Evolutionary conservation across 352 stramenopile genomes (phyloP).

Genomic region (Pythium aquatile): DNA sequence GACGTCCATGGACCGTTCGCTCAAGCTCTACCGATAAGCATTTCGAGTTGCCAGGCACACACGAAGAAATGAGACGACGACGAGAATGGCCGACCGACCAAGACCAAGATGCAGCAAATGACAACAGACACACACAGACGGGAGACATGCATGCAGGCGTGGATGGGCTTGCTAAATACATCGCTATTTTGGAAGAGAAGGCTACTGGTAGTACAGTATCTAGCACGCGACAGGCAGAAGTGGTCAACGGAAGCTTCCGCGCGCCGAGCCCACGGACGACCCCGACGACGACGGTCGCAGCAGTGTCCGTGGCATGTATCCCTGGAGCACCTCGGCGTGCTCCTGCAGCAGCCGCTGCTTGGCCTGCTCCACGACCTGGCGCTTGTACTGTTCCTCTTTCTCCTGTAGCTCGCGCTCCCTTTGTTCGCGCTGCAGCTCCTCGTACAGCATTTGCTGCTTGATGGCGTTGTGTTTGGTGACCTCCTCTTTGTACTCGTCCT

Average conservation of each 20-base stretch:
- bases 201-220: not conserved
- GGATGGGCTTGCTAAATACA: constrained; percentile 21
- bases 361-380: constrained; percentile 83
- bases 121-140: not conserved
- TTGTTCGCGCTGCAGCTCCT: constrained; percentile 76
- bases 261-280: not conserved
- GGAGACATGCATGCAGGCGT: not conserved
- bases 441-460: constrained; percentile 75
- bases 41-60: not conserved
- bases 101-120: not conserved
- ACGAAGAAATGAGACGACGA: not conserved
- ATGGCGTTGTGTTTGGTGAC: constrained; percentile 51
- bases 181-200: constrained; percentile 9
- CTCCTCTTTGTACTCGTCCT: constrained; percentile 66
- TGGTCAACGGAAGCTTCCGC: constrained; percentile 13
- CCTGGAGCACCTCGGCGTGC: constrained; percentile 80
- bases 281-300: constrained; percentile 30
- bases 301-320: constrained; percentile 56
- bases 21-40: constrained; percentile 72
- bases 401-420: constrained; percentile 60
- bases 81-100: not conserved
- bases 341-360: constrained; percentile 81
- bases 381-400: constrained; percentile 77
- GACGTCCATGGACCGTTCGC: constrained; percentile 70
- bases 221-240: not conserved